Evolutionary conservation across 805 yeast species (phyloP).

Genomic region (Spathaspora arborariae): DNA sequence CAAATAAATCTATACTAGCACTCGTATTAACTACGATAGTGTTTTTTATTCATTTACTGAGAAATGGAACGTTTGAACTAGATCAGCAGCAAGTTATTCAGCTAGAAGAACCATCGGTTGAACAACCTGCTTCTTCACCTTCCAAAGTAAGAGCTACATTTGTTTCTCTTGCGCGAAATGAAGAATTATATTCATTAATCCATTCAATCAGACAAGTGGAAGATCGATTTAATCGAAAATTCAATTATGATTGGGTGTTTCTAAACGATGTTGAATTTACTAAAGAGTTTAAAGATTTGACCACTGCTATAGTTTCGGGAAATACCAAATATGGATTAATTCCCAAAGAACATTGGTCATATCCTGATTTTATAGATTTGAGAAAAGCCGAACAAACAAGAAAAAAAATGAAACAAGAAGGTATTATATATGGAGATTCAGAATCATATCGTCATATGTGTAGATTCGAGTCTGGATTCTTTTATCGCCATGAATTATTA

Average conservation of each 20-base stretch:
- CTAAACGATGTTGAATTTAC: constrained; percentile 82
- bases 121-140: not conserved
- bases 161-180: constrained; percentile 74
- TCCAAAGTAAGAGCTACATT: constrained; percentile 66
- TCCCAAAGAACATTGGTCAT: constrained; percentile 84
- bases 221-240: constrained; percentile 81
- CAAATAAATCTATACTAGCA: not conserved
- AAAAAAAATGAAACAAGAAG: constrained; percentile 45
- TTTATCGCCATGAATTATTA: constrained; percentile 73
- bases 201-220: constrained; percentile 74
- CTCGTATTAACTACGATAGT: not conserved
- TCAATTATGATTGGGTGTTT: constrained; percentile 92
- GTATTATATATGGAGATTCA: constrained; percentile 69
- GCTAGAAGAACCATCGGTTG: not conserved
- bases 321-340: constrained; percentile 71
- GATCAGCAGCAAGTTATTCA: too few species aligned
- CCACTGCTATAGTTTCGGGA: constrained; percentile 71
- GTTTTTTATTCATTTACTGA: not conserved
- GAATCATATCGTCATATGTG: constrained; percentile 90
- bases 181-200: constrained; percentile 60
- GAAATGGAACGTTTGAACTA: not conserved
- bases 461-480: constrained; percentile 86
- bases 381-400: constrained; percentile 66
- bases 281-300: constrained; percentile 72
- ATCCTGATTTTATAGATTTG: constrained; percentile 78